Conservation (phyloP, 2,329 filamentous ascomycete genomes). For the Calycina marina region DNA sequence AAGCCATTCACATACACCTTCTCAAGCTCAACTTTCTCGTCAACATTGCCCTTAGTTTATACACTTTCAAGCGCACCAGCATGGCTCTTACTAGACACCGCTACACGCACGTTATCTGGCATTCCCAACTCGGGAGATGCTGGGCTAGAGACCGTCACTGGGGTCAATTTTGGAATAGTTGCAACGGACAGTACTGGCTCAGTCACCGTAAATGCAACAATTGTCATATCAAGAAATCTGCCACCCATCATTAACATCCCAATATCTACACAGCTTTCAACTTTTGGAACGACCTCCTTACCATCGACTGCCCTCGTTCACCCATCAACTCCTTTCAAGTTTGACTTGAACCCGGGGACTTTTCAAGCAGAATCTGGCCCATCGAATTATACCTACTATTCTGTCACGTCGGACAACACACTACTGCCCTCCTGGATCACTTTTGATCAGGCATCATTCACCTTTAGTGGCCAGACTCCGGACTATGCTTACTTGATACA, state of each 20-base stretch:
- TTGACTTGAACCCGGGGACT: slow-evolving; percentile 39
- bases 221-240: slow-evolving; percentile 50
- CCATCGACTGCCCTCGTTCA: slow-evolving; percentile 43
- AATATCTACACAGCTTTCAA: slow-evolving; percentile 40
- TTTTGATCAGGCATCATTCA: slow-evolving; percentile 51
- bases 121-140: slow-evolving; percentile 44
- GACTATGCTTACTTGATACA: slow-evolving; percentile 45
- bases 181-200: slow-evolving; percentile 54
- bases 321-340: slow-evolving; percentile 37
- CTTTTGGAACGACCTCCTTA: slow-evolving; percentile 43
- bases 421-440: slow-evolving; percentile 72
- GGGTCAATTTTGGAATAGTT: slow-evolving; percentile 41
- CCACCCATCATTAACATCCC: slow-evolving; percentile 40
- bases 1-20: slow-evolving; percentile 58
- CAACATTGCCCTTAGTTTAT: slow-evolving; percentile 46
- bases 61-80: slow-evolving; percentile 47
- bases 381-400: slow-evolving; percentile 54
- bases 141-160: slow-evolving; percentile 36
- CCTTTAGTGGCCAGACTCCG: slow-evolving; percentile 60
- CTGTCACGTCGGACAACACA: slow-evolving; percentile 61
- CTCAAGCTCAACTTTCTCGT: slow-evolving; percentile 58
- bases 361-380: slow-evolving; percentile 38
- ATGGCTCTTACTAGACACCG: slow-evolving; percentile 62
- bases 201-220: slow-evolving; percentile 47
- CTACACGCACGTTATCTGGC: slow-evolving; percentile 51